Conservation (phyloP, 495 filamentous ascomycete species). For the Penicillium taxi region DNA sequence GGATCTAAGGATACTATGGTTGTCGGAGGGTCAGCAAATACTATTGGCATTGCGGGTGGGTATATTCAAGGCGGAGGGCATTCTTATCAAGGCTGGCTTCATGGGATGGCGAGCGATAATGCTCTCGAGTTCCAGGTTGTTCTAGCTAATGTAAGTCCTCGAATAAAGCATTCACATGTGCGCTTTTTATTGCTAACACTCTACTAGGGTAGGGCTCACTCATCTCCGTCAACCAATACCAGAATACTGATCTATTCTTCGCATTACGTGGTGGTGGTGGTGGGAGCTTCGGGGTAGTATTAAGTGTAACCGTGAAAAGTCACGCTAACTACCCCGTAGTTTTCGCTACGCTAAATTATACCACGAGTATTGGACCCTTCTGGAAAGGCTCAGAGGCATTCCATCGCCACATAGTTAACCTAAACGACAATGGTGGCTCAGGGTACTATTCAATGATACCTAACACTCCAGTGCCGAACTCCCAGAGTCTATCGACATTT, state of each 20-base stretch:
- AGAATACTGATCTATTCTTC: conserved; percentile 49
- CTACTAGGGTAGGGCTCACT: conserved; percentile 41
- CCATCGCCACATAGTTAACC: conserved; percentile 17
- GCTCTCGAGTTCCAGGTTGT: conserved; percentile 30
- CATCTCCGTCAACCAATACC: conserved; percentile 28
- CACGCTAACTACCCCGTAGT: conserved; percentile 31
- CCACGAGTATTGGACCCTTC: too few species aligned
- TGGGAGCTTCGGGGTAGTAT: conserved; percentile 45
- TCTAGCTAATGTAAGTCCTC: conserved; percentile 27
- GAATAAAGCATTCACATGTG: background rate
- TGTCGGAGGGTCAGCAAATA: conserved; percentile 12
- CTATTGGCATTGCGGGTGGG: conserved; percentile 34
- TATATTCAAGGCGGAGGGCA: conserved; percentile 52
- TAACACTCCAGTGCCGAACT: conserved; percentile 15
- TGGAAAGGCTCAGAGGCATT: conserved; percentile 27
- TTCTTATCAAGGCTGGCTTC: conserved; percentile 31
- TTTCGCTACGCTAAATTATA: conserved; percentile 22
- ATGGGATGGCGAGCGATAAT: conserved; percentile 30
- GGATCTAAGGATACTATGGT: conserved; percentile 17
- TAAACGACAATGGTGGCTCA: conserved; percentile 29
- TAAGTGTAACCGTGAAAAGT: conserved; percentile 36
- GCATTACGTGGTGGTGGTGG: conserved; percentile 40
- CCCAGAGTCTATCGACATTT: too few species aligned
- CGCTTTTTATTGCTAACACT: background rate
- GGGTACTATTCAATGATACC: conserved; percentile 33